Percentiles rank a stretch among this genome's conserved stretches.
These are phyloP conservation scores for Penicillium nordicum DNA, from an alignment of 2,329 filamentous ascomycete genomes.

Conservation along the genomic window DNA sequence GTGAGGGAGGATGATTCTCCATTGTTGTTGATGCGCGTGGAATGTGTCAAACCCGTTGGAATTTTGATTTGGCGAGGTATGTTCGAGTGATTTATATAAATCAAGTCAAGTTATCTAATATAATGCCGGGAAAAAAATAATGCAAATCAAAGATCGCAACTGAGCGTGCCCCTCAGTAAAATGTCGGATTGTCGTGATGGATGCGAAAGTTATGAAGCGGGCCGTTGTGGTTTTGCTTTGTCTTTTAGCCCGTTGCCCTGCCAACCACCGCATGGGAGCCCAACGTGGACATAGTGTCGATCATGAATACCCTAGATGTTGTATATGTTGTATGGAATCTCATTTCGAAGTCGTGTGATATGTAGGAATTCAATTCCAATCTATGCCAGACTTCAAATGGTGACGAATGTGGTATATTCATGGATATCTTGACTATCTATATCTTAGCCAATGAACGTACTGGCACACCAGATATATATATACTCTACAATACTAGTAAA, in stretches of 20 bases:
- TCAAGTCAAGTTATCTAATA: not conserved
- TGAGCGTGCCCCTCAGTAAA: not conserved
- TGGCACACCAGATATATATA: not conserved
- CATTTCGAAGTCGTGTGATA: not conserved
- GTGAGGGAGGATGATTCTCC: slow-evolving; percentile 17
- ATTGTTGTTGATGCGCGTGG: slow-evolving; percentile 24
- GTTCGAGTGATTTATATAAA: not conserved
- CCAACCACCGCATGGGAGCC: slow-evolving; percentile 2
- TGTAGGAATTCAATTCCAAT: no score
- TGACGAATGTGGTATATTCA: not conserved
- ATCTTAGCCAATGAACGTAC: not conserved
- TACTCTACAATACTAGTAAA: not conserved
- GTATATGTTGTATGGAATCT: not conserved
- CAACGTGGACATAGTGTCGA: not conserved
- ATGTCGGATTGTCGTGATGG: slow-evolving; percentile 4
- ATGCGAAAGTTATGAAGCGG: slow-evolving; percentile 4
- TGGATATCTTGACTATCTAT: not conserved
- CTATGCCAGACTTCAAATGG: not conserved
- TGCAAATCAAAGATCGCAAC: not conserved
- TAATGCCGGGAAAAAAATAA: not conserved
- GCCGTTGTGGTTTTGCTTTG: slow-evolving; percentile 7
- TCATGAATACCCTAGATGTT: not conserved
- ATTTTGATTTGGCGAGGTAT: slow-evolving; percentile 2
- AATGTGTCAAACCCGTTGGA: slow-evolving; percentile 25
- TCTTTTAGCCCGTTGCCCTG: slow-evolving; percentile 7